Evolutionary conservation across 2,329 filamentous ascomycete species (phyloP), one percentile per base, ranked within the genome.

Genomic region (Botryotinia narcissicola): DNA sequence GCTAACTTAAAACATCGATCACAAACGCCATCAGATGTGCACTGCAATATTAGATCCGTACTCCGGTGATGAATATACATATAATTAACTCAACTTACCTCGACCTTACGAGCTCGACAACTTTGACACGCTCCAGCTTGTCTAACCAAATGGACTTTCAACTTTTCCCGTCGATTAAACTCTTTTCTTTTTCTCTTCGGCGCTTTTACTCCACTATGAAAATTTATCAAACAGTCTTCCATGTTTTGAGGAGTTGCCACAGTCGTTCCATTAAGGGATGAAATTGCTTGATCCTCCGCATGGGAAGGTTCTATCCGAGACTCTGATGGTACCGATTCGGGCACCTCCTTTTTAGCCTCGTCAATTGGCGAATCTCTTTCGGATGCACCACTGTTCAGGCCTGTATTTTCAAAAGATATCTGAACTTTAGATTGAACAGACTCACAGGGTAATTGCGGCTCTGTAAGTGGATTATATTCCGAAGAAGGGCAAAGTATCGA

Each of bases 101-200:
- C 70, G 54, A 74, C 64, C 64, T 76, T 77, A 25, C 76, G 75
- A 12, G 71, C 70, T 42, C 72, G 66, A 42, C 75, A 76, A 37
- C 67, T 70, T 44, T 69, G 67, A 42, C 75, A 77, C 25, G 76
- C 76, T n/a, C 72, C 73, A 29, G 22, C 73, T 35, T 70, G 68
- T 66, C 76, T 73, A 37, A 77, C 76, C 20, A 32, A 22, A 42
- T 74, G 71, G 2, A 76, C 74, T 60, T 77, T 77, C 25, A 69
- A 68, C 29, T 75, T 75, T 29, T 71, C 75, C 40, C 71, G 68
- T 25, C 57, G 18, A 3, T 69, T 72, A 29, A 76, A 77, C 32
- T 72, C 61, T 29, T 72, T 73, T 73, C 76, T 73, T 32, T 73
- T 74, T 32, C 75, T 69, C 66, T 69, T 69, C 14, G 66, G 66